Evolutionary conservation across 2,329 filamentous ascomycete genomes (phyloP).

Genomic region (Aspergillus tamarii): DNA sequence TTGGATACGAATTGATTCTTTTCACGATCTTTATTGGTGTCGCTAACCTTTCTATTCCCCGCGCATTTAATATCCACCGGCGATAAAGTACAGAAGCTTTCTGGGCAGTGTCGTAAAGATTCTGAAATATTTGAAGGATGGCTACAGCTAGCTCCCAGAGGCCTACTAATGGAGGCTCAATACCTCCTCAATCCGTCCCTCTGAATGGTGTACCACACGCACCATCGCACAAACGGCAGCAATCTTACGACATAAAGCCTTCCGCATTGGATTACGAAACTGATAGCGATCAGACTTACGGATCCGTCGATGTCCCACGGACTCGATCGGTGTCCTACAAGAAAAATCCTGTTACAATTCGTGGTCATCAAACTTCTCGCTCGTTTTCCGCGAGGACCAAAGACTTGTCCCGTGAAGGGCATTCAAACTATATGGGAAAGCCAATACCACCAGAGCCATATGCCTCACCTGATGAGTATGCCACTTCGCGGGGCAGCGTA

Average conservation of each 20-base stretch:
- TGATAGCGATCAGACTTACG: constrained; percentile 41
- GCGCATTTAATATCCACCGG: neutral
- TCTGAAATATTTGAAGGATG: constrained; percentile 15
- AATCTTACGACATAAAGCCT: constrained; percentile 10
- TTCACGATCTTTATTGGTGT: neutral
- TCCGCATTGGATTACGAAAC: constrained; percentile 15
- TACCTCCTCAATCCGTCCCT: constrained; percentile 14
- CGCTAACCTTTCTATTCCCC: neutral
- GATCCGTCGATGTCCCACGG: constrained; percentile 64
- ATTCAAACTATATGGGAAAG: constrained; percentile 18
- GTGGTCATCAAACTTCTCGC: constrained; percentile 17
- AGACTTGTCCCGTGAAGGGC: constrained; percentile 19
- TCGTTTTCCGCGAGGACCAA: constrained; percentile 32
- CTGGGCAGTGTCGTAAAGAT: neutral
- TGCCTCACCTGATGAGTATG: constrained; percentile 11
- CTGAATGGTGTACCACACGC: constrained; percentile 24
- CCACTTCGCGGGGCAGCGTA: neutral
- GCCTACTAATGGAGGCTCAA: constrained; percentile 15
- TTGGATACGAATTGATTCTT: constrained; percentile 3
- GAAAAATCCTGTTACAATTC: constrained; percentile 40
- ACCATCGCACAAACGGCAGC: constrained; percentile 25
- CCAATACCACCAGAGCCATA: constrained; percentile 13
- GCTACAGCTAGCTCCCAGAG: constrained; percentile 18
- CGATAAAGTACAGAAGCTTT: neutral
- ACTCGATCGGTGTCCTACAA: constrained; percentile 63